These are phyloP conservation scores for Apiotrichum sp. DNA, from an alignment of 1,284 basidiomycete species.

Conservation along the genomic window DNA sequence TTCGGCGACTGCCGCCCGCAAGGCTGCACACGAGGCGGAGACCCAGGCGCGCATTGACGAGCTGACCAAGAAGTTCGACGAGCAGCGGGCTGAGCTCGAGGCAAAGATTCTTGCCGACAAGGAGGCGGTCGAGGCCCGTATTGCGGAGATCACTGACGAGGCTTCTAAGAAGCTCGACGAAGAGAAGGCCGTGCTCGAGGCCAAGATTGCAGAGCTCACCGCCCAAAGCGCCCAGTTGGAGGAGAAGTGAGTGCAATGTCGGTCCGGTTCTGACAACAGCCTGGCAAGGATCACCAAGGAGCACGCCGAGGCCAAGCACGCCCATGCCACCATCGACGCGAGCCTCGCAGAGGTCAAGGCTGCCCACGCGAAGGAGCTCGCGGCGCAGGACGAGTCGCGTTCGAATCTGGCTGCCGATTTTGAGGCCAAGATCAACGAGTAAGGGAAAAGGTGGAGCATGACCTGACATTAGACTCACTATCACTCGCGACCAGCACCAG, in stretches of 20 bases:
- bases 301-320: slow-evolving; percentile 3
- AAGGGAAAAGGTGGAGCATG: background rate
- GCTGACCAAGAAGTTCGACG: slow-evolving; percentile 16
- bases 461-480: slow-evolving; percentile 9
- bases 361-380: slow-evolving; percentile 7
- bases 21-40: slow-evolving; percentile 10
- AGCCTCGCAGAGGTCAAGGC: slow-evolving; percentile 14
- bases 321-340: slow-evolving; percentile 4
- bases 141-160: slow-evolving; percentile 7
- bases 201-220: slow-evolving; percentile 16
- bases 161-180: slow-evolving; percentile 11
- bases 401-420: slow-evolving; percentile 3
- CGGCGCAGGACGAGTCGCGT: slow-evolving; percentile 3
- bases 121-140: slow-evolving; percentile 4
- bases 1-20: background rate
- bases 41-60: slow-evolving; percentile 13
- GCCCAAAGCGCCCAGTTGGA: slow-evolving; percentile 21
- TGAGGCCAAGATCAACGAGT: slow-evolving; percentile 16
- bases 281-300: slow-evolving; percentile 10
- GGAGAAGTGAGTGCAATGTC: slow-evolving; percentile 20
- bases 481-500: slow-evolving; percentile 17
- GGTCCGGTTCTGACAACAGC: background rate
- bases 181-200: slow-evolving; percentile 20
- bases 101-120: slow-evolving; percentile 13
- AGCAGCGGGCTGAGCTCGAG: slow-evolving; percentile 22